phyloP scores from a whole-genome alignment of 768 basidiomycete species.

The Psilocybe tampanensis region DNA sequence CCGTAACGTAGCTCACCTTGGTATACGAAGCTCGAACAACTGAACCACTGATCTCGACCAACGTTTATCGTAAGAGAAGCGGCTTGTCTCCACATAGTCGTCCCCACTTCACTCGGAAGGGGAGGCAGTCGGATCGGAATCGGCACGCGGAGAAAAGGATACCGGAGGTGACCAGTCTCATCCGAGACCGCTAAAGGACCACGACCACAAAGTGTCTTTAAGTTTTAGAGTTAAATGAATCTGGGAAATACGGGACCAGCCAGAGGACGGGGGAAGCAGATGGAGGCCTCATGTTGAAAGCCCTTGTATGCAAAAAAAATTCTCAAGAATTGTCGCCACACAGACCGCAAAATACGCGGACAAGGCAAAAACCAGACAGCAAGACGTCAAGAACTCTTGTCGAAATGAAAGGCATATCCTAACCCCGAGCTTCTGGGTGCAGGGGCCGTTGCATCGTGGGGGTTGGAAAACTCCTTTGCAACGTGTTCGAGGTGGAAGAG shows the following conservation, averaged over 20 bases:
- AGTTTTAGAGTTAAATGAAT: conserved; percentile 19
- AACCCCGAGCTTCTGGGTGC: neutral
- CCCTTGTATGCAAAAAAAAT: neutral
- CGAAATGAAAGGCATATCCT: neutral
- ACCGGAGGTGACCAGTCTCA: conserved; percentile 8
- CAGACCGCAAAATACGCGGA: conserved; percentile 1
- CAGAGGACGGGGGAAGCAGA: neutral
- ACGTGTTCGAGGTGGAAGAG: conserved; percentile 15
- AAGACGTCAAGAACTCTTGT: neutral
- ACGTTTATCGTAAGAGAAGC: neutral
- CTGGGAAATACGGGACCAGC: conserved; percentile 4
- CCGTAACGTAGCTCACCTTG: neutral
- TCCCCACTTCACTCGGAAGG: conserved; percentile 12
- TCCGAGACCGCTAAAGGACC: conserved; percentile 15
- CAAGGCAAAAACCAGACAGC: neutral
- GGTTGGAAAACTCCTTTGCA: conserved; percentile 3
- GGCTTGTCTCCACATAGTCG: conserved; percentile 1
- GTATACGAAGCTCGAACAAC: neutral
- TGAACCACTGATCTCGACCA: neutral
- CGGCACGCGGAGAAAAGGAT: conserved; percentile 9
- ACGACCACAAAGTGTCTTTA: neutral
- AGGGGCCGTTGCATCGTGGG: neutral
- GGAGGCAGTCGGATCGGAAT: conserved; percentile 11
- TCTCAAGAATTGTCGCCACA: neutral
- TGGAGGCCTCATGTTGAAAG: conserved; percentile 10